Evolutionary conservation across 2,329 filamentous ascomycete genomes (phyloP), one percentile per base, ranked within the genome.

Genomic region (Exophiala viscosa): DNA sequence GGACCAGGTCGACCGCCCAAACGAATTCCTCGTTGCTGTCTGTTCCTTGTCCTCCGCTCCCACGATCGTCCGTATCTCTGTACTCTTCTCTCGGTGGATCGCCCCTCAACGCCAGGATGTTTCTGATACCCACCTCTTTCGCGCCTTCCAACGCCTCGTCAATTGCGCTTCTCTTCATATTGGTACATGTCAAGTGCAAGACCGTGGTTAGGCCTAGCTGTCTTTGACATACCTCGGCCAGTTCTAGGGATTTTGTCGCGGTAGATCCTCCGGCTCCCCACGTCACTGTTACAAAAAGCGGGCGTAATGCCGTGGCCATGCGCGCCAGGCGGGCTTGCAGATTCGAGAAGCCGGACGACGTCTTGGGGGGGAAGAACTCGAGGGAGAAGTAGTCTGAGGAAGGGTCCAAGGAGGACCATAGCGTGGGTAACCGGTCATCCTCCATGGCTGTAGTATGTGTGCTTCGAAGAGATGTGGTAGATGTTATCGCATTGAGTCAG

Each of bases 341-440:
- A 70, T 99, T 99, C 58, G 89, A 86, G 65, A 93, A 95, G 60
- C 93, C 93, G 85, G 95, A 96, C 57, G 86, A 80, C 42, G 93
- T 99, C 77, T 97, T 99, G 59, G 93, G 93, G 62, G 93, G 93
- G 76, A 99, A 99, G 83, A 99, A 99, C 75, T 99, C 93, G 72
- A 97, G 86, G 43, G 93, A 97, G 74, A 96, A 95, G 77, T 93
- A 97, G 69, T 82, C 84, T 60, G 83, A 82, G 71, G 88, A 83
- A 60, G 86, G 81, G 70, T 89, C 88, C 75, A 99, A 76, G 57
- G 90, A 34, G 40, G 60, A 51, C 14, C 61, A 35, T 4, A 63
- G 55, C 4, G 59, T 58, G n/a, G 60, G 58, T 20, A 63, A 46
- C 32, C 58, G 54, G 44, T 61, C 59, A 51, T 62, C 51, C 20